Evolutionary conservation across 2,329 filamentous ascomycete species (phyloP).

Genomic region (Aspergillus brasiliensis): DNA sequence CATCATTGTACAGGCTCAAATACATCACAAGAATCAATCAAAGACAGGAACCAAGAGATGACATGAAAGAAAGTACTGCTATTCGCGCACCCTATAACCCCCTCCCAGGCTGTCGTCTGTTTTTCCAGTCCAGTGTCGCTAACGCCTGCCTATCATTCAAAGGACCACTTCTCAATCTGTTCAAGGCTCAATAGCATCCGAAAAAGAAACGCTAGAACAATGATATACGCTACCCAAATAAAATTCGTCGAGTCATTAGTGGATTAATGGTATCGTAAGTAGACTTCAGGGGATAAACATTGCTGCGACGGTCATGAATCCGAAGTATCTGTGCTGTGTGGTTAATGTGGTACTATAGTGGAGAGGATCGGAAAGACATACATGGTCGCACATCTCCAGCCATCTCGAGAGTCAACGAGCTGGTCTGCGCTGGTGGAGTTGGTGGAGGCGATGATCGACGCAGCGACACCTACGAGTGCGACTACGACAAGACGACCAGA

Average conservation of each 20-base stretch:
- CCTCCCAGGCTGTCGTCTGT: background rate
- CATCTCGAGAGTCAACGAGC: constrained; percentile 41
- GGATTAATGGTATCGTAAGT: constrained; percentile 1
- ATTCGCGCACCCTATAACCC: too few relatives aligned
- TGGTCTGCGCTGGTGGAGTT: constrained; percentile 38
- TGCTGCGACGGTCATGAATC: constrained; percentile 42
- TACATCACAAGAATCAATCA: background rate
- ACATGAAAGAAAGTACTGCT: background rate
- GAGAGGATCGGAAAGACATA: constrained; percentile 23
- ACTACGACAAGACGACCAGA: constrained; percentile 61
- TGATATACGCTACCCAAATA: constrained; percentile 23
- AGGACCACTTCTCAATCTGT: background rate
- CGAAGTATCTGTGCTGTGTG: constrained; percentile 37
- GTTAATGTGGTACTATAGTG: background rate
- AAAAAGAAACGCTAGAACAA: background rate
- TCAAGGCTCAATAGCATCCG: background rate
- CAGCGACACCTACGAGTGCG: constrained; percentile 53
- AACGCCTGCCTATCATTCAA: background rate
- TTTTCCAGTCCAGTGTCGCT: background rate
- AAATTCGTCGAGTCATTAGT: constrained; percentile 17
- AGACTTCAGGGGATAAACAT: constrained; percentile 40
- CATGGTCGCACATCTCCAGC: constrained; percentile 43
- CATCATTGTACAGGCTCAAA: background rate
- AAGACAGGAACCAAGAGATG: background rate
- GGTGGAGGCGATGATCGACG: constrained; percentile 43